A percentile compares a stretch with the other conserved stretches of the same genome.
phyloP scores from a whole-genome alignment of 1,284 basidiomycete species.

The Sutorius eximius region DNA sequence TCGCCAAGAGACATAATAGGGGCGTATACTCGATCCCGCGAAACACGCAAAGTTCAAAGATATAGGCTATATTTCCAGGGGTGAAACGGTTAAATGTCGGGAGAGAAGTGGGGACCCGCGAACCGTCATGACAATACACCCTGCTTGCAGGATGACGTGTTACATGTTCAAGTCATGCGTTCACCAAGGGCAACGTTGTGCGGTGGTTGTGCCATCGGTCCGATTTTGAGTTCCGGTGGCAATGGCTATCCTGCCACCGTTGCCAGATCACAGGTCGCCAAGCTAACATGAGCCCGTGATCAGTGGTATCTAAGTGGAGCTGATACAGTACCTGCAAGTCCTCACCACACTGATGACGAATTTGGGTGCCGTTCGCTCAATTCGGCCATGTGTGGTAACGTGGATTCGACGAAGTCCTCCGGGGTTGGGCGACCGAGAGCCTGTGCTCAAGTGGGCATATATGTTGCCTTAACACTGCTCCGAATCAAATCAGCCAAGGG shows the following conservation, averaged over 20 bases:
- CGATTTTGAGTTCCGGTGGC: background rate
- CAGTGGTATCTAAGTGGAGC: background rate
- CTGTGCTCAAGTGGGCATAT: too few species aligned
- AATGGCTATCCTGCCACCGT: background rate
- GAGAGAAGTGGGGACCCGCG: background rate
- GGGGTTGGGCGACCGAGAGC: background rate
- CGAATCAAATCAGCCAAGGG: background rate
- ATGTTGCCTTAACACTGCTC: background rate
- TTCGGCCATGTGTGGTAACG: background rate
- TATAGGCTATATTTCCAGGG: slow-evolving; percentile 8
- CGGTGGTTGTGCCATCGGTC: background rate
- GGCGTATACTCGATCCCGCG: background rate
- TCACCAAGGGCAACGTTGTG: background rate
- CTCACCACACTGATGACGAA: background rate
- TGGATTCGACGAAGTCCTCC: background rate
- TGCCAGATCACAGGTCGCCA: background rate
- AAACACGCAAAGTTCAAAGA: slow-evolving; percentile 16
- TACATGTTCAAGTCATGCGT: background rate
- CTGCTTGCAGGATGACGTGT: background rate
- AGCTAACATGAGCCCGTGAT: background rate
- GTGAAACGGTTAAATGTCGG: background rate
- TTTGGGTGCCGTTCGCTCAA: too few species aligned
- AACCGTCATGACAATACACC: background rate
- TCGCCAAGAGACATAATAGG: background rate
- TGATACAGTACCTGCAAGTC: background rate